A percentile compares a stretch with the other conserved stretches of the same genome.
These are phyloP conservation scores for Aureobasidium sp. DNA, from an alignment of 2,329 filamentous ascomycete species.

Conservation along the genomic window DNA sequence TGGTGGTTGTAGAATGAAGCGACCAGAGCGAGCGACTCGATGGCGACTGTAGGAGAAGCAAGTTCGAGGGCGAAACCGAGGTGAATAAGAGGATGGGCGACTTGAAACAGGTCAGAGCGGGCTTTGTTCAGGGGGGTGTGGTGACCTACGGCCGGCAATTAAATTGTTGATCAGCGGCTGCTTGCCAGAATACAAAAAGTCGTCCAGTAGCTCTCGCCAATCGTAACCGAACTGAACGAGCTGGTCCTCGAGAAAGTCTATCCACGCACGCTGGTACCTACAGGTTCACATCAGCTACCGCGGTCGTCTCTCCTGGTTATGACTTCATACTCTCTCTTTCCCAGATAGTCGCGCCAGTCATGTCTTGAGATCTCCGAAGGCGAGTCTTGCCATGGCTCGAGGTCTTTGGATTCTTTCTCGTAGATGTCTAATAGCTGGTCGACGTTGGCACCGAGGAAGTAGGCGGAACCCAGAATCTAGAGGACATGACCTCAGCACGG, in stretches of 20 bases:
- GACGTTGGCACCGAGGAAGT: conserved; percentile 69
- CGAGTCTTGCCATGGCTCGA: conserved; percentile 77
- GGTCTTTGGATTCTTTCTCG: conserved; percentile 61
- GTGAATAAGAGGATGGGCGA: conserved; percentile 89
- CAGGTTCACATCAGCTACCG: conserved; percentile 8
- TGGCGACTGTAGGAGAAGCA: conserved; percentile 73
- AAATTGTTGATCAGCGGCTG: conserved; percentile 75
- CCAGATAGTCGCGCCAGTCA: conserved; percentile 83
- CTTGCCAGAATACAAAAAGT: conserved; percentile 69
- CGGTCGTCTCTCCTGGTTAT: conserved; percentile 1
- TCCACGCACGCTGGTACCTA: conserved; percentile 78
- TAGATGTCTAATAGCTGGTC: conserved; percentile 74
- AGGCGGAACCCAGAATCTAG: conserved; percentile 72
- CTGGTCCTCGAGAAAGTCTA: conserved; percentile 95
- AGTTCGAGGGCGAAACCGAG: conserved; percentile 91
- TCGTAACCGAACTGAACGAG: conserved; percentile 71
- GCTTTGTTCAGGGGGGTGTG: background rate
- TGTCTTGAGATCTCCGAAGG: conserved; percentile 74
- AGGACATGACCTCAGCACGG: conserved; percentile 15
- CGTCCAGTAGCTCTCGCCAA: conserved; percentile 69
- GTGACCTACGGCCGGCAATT: conserved; percentile 63
- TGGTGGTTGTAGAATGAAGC: conserved; percentile 51
- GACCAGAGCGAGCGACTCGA: conserved; percentile 74
- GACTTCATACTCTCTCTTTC: conserved; percentile 54
- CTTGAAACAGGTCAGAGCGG: conserved; percentile 40